Conservation (phyloP, 1,284 basidiomycete species). For the Ustilago vetiveriae region DNA sequence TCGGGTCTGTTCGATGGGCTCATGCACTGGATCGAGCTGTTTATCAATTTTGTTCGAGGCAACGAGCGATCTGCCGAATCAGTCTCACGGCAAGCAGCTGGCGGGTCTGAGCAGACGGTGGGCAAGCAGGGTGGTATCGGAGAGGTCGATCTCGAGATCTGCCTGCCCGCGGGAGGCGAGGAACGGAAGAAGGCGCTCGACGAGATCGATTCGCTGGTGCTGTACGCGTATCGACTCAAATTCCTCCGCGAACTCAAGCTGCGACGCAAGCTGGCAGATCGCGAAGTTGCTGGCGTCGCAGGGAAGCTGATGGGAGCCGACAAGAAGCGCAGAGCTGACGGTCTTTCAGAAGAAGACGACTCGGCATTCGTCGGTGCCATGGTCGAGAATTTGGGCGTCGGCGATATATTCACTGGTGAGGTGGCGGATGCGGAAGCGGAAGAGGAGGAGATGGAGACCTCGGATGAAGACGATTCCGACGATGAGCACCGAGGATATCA, state of each 20-base stretch:
- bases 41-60: constrained; percentile 89
- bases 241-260: constrained; percentile 63
- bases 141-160: constrained; percentile 60
- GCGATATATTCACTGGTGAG: constrained; percentile 60
- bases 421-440: constrained; percentile 61
- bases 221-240: constrained; percentile 63
- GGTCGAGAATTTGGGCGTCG: constrained; percentile 64
- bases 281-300: constrained; percentile 54
- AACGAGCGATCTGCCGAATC: constrained; percentile 74
- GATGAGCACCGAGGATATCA: constrained; percentile 65
- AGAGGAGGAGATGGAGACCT: constrained; percentile 53
- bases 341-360: constrained; percentile 51
- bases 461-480: constrained; percentile 67
- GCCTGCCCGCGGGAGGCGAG: constrained; percentile 57
- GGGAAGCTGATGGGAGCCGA: constrained; percentile 38
- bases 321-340: constrained; percentile 39
- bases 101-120: constrained; percentile 1
- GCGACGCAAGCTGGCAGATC: constrained; percentile 52
- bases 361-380: constrained; percentile 58
- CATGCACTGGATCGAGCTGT: constrained; percentile 97
- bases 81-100: constrained; percentile 68
- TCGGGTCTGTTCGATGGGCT: constrained; percentile 91
- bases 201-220: constrained; percentile 63
- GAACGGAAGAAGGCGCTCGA: constrained; percentile 52
- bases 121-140: constrained; percentile 51